A percentile compares a stretch with the other conserved stretches of the same genome.
phyloP scores from a whole-genome alignment of 1,284 basidiomycete species.

The Puccinia triticina region DNA sequence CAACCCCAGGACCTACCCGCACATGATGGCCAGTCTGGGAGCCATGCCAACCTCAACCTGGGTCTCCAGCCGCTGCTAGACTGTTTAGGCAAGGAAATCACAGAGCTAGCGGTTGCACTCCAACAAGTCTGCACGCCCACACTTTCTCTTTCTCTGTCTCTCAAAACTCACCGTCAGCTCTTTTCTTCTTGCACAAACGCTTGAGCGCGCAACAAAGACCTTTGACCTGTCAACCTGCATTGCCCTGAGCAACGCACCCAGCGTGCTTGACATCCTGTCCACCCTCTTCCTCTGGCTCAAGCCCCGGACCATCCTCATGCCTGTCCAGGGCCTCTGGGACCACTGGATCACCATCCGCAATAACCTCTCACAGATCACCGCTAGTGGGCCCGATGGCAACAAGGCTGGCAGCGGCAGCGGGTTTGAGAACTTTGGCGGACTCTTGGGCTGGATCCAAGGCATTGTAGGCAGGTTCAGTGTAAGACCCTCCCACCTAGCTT shows the following conservation, averaged over 20 bases:
- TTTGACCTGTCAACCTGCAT: conserved; percentile 42
- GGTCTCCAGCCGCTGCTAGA: conserved; percentile 33
- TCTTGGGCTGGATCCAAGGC: conserved; percentile 48
- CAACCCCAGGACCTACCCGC: too few species aligned
- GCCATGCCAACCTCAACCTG: conserved; percentile 26
- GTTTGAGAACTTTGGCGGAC: conserved; percentile 41
- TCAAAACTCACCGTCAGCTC: not conserved
- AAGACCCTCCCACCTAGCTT: not conserved
- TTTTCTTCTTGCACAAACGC: not conserved
- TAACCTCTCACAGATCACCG: too few species aligned
- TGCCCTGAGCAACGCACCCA: conserved; percentile 26
- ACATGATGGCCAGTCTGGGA: not conserved
- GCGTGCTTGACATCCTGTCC: conserved; percentile 22
- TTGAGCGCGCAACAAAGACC: conserved; percentile 9
- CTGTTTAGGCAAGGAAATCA: conserved; percentile 15
- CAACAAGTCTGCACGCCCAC: conserved; percentile 20
- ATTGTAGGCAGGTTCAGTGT: conserved; percentile 38
- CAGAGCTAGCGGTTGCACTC: conserved; percentile 14
- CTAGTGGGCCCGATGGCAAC: conserved; percentile 16
- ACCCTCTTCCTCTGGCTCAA: conserved; percentile 43
- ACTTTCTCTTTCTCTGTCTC: too few species aligned
- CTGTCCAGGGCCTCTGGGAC: conserved; percentile 20
- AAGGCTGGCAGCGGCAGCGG: conserved; percentile 27
- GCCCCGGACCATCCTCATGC: conserved; percentile 20
- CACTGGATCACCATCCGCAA: too few species aligned